Percentiles rank a stretch among this genome's conserved stretches.
Evolutionary conservation across 2,329 filamentous ascomycete genomes (phyloP).

Genomic region (Aspergillus awamori): DNA sequence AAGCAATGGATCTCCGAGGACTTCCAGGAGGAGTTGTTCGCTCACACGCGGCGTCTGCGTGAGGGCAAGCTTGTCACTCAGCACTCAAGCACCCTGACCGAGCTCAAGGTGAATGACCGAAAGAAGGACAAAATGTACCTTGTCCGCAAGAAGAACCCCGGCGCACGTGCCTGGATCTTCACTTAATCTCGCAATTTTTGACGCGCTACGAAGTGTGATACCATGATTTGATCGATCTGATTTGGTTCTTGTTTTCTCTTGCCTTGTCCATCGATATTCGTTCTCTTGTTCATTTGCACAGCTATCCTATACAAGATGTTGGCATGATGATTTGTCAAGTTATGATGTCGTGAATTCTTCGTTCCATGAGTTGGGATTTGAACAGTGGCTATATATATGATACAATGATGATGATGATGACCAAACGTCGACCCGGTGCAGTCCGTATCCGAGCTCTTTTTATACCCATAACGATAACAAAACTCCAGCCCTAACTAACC

Average conservation of each 20-base stretch:
- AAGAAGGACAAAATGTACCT: slow-evolving; percentile 50
- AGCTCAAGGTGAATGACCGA: slow-evolving; percentile 46
- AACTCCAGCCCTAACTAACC: neutral
- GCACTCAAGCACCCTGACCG: slow-evolving; percentile 41
- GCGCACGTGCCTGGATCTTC: slow-evolving; percentile 38
- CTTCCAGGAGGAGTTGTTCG: slow-evolving; percentile 72
- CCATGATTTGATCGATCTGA: neutral
- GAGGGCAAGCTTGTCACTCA: slow-evolving; percentile 51
- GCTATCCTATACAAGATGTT: slow-evolving; percentile 1
- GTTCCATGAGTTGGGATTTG: slow-evolving; percentile 26
- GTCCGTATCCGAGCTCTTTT: slow-evolving; percentile 1
- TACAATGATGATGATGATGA: slow-evolving; percentile 19
- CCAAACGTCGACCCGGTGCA: slow-evolving; percentile 1
- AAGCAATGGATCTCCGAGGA: slow-evolving; percentile 72
- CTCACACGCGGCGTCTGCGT: slow-evolving; percentile 68
- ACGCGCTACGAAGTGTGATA: slow-evolving; percentile 6
- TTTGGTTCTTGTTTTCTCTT: neutral
- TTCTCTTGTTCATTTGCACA: neutral
- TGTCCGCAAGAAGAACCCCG: slow-evolving; percentile 49
- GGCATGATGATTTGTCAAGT: slow-evolving; percentile 9
- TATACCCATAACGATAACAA: slow-evolving; percentile 8
- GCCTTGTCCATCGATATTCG: neutral
- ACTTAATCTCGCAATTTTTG: slow-evolving; percentile 25
- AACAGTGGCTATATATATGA: slow-evolving; percentile 24
- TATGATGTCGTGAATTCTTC: slow-evolving; percentile 6